These are phyloP conservation scores for Phialocephala sp. DNA, from an alignment of 2,329 filamentous ascomycete genomes.

Conservation along the genomic window DNA sequence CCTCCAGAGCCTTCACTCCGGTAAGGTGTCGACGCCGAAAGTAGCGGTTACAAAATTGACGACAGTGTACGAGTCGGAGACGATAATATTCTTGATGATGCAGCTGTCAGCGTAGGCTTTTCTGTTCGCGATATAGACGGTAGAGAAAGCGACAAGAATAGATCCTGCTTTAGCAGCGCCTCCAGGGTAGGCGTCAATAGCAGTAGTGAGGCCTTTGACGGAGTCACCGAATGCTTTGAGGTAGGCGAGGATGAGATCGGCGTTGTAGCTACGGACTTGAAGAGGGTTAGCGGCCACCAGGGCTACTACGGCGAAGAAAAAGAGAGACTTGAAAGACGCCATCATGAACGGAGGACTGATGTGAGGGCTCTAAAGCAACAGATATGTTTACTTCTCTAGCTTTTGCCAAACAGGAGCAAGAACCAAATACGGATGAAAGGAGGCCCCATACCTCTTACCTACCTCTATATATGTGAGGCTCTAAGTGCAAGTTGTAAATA, in stretches of 20 bases:
- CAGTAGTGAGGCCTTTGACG: conserved; percentile 53
- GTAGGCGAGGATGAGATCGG: conserved; percentile 45
- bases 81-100: conserved; percentile 1
- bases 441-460: conserved; percentile 1
- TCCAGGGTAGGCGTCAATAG: conserved; percentile 19
- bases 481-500: not conserved
- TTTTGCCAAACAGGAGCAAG: not conserved
- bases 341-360: conserved; percentile 13
- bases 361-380: not conserved
- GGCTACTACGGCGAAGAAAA: conserved; percentile 13
- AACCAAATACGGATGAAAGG: too few relatives aligned
- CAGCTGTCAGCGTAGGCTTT: conserved; percentile 13
- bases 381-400: not conserved
- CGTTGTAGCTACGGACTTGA: not conserved
- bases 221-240: conserved; percentile 53
- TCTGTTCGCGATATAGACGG: conserved; percentile 22
- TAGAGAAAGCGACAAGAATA: conserved; percentile 23
- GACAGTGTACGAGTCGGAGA: conserved; percentile 16
- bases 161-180: conserved; percentile 29
- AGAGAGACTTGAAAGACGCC: conserved; percentile 20
- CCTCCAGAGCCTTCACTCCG: conserved; percentile 9
- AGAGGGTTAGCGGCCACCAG: conserved; percentile 11
- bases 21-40: conserved; percentile 13
- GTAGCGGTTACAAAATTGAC: conserved; percentile 18
- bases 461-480: too few relatives aligned